phyloP scores from a whole-genome alignment of 768 basidiomycete species.

The Strobilomyces dryophilus region DNA sequence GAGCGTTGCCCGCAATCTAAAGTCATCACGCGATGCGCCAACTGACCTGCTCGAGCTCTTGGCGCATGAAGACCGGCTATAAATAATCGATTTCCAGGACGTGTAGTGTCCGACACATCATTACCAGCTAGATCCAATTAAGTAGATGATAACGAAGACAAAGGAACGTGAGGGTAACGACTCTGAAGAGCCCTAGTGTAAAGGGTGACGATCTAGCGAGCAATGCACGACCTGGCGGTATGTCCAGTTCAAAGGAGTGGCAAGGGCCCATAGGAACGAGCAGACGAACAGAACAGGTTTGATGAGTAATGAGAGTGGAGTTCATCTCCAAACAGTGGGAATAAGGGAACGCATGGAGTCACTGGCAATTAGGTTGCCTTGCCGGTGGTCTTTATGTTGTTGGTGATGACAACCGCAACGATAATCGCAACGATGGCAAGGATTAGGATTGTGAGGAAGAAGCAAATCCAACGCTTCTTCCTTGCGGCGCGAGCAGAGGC shows the following conservation, averaged over 20 bases:
- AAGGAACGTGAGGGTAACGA: slow-evolving; percentile 11
- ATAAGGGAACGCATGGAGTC: background rate
- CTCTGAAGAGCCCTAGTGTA: slow-evolving; percentile 1
- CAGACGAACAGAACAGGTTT: slow-evolving; percentile 13
- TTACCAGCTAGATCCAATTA: slow-evolving; percentile 26
- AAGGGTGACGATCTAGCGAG: slow-evolving; percentile 11
- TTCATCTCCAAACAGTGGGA: background rate
- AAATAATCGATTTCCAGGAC: slow-evolving; percentile 5
- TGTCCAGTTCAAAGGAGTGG: slow-evolving; percentile 23
- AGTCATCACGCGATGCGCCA: too few relatives aligned
- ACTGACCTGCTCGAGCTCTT: background rate
- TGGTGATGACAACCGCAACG: slow-evolving; percentile 51
- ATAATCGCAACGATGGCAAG: slow-evolving; percentile 65
- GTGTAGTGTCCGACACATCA: slow-evolving; percentile 11
- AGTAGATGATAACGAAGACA: slow-evolving; percentile 21
- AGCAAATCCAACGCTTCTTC: slow-evolving; percentile 97
- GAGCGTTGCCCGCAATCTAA: too few relatives aligned
- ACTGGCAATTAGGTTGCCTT: background rate
- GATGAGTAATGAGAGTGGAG: background rate
- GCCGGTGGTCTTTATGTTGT: slow-evolving; percentile 36
- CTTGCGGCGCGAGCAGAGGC: slow-evolving; percentile 82
- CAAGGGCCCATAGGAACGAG: slow-evolving; percentile 1
- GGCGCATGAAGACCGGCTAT: background rate
- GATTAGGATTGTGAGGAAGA: slow-evolving; percentile 65
- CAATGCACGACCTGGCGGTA: slow-evolving; percentile 4